Evolutionary conservation across 2,329 filamentous ascomycete genomes (phyloP), one percentile per base, ranked within the genome.

Genomic region (Paraphoma sp.): DNA sequence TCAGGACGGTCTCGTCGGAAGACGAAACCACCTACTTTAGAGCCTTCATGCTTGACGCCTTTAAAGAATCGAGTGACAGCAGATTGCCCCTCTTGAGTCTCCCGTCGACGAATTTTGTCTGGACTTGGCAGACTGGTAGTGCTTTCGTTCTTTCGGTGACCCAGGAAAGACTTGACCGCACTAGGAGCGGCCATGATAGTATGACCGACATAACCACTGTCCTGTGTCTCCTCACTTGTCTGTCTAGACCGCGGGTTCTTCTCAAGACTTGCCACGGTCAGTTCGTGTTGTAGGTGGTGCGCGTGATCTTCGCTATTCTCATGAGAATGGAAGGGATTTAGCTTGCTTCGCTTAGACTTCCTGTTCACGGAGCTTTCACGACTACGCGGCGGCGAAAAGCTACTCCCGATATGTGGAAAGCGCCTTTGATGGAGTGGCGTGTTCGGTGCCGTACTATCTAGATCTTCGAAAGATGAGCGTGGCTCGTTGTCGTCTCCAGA

Each of bases 61-160:
- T 92, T 94, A 77, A 97, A 89, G 46, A 97, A 88, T 6, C 89
- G 87, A 42, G 88, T 86, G 8, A 92, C 81, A 36, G 85, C 87
- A 9, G 85, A 86, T 40, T 72, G 68, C 5, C 76, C 72, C 40
- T 81, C 78, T 81, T 80, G 45, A 79, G 79, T 60, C 2, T 78
- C 73, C 46, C 64, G 74, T 42, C 69, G 59, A 52, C 59, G 57
- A 40, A 62, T 52, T 30, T 68, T 69, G 16, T 73, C 69, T 6
- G 68, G 70, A 18, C 71, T 72, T 9, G 61, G 57, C 18, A 76
- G 57, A 51, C 72, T 76, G 44, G 63, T 72, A 28, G 75, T 63
- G 56, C 76, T 78, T 12, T 81, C 69, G 42, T 73, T 76, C 46
- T 73, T 77, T 48, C 72, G 73, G 44, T 76, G 74, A 6, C 64